These are phyloP conservation scores for Striga asiatica DNA, from an alignment of 257 asterid species.

Conservation along the genomic window DNA sequence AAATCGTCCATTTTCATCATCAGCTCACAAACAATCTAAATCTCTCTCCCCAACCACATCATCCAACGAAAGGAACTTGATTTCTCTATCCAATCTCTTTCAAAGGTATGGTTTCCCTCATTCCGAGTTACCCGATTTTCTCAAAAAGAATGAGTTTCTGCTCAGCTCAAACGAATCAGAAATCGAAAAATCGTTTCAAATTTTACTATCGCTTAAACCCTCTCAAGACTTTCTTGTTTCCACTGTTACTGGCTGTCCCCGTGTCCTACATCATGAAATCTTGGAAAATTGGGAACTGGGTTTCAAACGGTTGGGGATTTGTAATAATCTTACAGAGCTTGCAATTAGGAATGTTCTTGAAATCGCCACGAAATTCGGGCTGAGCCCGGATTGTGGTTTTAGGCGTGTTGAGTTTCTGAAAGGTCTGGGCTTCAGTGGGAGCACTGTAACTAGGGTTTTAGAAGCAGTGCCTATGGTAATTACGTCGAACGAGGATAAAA, in stretches of 20 bases:
- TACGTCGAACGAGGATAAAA: constrained; percentile 27
- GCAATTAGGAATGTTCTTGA: constrained; percentile 37
- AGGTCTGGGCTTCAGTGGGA: not conserved
- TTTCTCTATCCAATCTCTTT: constrained; percentile 37
- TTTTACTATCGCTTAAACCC: constrained; percentile 38
- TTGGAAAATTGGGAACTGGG: constrained; percentile 46
- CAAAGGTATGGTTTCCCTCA: constrained; percentile 54
- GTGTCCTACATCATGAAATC: constrained; percentile 38
- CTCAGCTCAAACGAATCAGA: constrained; percentile 26
- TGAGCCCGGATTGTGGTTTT: constrained; percentile 34
- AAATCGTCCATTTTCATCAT: constrained; percentile 3
- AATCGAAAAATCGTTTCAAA: constrained; percentile 41
- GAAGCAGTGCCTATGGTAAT: constrained; percentile 49
- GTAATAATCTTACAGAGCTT: constrained; percentile 16
- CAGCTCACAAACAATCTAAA: not conserved
- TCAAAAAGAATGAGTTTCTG: constrained; percentile 36
- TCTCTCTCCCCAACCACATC: constrained; percentile 14
- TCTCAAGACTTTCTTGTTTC: constrained; percentile 49
- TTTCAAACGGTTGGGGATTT: constrained; percentile 21
- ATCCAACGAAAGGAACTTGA: constrained; percentile 17
- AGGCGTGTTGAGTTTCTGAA: constrained; percentile 29
- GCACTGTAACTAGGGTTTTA: constrained; percentile 24
- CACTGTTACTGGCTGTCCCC: constrained; percentile 42
- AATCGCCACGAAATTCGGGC: constrained; percentile 32
- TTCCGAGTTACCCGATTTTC: constrained; percentile 29